Conservation (phyloP, 192 early-diverging fungal genomes). For the Podochytrium sp. region DNA sequence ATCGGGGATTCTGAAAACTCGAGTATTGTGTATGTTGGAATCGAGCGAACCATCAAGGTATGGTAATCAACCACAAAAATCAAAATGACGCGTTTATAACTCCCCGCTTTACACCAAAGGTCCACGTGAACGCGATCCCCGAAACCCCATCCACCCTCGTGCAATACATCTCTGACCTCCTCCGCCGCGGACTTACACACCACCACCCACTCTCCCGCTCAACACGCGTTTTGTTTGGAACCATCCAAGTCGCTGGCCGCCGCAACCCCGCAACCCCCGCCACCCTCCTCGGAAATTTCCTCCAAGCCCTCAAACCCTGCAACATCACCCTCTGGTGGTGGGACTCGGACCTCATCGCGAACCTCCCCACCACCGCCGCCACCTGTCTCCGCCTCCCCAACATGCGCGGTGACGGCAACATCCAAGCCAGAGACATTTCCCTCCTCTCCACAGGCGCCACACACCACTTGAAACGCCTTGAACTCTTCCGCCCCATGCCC, state of each 20-base stretch:
- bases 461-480: constrained; percentile 25
- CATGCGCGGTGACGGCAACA: constrained; percentile 34
- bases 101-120: background rate
- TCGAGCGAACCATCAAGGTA: constrained; percentile 20
- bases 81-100: no score
- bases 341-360: constrained; percentile 35
- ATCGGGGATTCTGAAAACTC: background rate
- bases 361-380: constrained; percentile 3
- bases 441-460: constrained; percentile 3
- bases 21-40: constrained; percentile 19
- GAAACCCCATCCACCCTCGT: constrained; percentile 29
- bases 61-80: background rate
- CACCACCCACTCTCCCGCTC: background rate
- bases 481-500: constrained; percentile 40
- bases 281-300: constrained; percentile 25
- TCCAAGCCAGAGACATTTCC: constrained; percentile 25
- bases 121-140: constrained; percentile 33
- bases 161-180: constrained; percentile 33
- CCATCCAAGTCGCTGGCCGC: constrained; percentile 28
- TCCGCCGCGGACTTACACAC: constrained; percentile 12
- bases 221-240: constrained; percentile 38
- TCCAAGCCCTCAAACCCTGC: constrained; percentile 8
- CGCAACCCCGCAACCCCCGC: constrained; percentile 8
- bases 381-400: constrained; percentile 35
- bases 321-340: constrained; percentile 40